Evolutionary conservation across 2,329 filamentous ascomycete genomes (phyloP), one percentile per base, ranked within the genome.

Genomic region (Colletotrichum ledebouriae): DNA sequence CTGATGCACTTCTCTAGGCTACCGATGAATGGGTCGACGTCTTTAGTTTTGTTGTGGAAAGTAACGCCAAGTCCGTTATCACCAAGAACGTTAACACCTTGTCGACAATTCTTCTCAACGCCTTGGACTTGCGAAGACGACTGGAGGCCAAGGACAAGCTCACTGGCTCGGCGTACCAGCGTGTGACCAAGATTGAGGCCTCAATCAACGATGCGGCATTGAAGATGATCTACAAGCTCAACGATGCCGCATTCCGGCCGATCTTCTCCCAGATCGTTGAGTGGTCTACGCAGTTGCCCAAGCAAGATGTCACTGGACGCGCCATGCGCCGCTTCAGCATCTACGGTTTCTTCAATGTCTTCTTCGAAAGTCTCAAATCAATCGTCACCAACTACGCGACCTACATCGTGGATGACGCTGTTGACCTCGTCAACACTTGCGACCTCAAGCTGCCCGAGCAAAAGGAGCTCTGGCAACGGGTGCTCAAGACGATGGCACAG

Each of bases 161-260:
- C 25, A 77, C 76, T 63, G 73, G 74, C 62, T 78, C 83, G 47
- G 74, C 71, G 41, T 75, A 83, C 15, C 79, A 85, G 13, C 81
- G 86, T 50, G 78, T 92, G 6, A 79, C 83, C 20, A 82, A 85
- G 47, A 83, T 71, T 12, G 93, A 97, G 76, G 81, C 82, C 2
- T 82, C 84, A 11, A 75, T 93, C 72, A 91, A 93, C 76, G 87
- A 91, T 10, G 89, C 92, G 12, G 88, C 90, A 0, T 87, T 99
- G 67, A 92, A 94, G 79, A 96, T 98, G 90, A 92, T 97, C 61
- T 94, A 97, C 83, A 98, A 98, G 84, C 87, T 99, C 70, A 98
- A 98, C 80, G 96, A 99, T 76, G 90, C 92, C 1, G 89, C 92
- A 0, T 99, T 99, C 88, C 87, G 94, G 12, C 97, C 96, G 1